Evolutionary conservation across 768 basidiomycete species (phyloP), one percentile per base, ranked within the genome.

Genomic region (Suillus bovinus): DNA sequence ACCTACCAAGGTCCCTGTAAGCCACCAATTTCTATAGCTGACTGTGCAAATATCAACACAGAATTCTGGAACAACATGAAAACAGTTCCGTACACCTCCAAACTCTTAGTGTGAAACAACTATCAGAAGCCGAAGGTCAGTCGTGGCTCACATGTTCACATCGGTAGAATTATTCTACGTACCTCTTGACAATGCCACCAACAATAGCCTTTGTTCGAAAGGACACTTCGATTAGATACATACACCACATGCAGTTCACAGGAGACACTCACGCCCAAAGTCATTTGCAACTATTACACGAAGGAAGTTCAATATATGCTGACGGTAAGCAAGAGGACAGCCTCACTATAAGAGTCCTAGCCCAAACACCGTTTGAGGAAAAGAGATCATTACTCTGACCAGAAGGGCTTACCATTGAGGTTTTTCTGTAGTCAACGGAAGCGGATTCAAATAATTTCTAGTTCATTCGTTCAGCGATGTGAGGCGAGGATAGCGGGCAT

Each of bases 111-210:
- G 83, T 78, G 62, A 86, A 88, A 55, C 80, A 78, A 42, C 85
- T 87, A 57, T 20, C 31, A 3, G 27, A 38, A 59, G 10, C 56
- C 38, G 52, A 33, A 39, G 46, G 14, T 34, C 24, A 27, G 57
- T 52, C 27, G 34, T 22, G 16, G 24, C 6, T 20, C 27, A 29
- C 6, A 4, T 24, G 44, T 24, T 46, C 13, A 27, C 14, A 14
- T 24, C 5, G 50, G 29, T 50, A 41, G 56, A 14, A 4, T 31
- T 38, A 46, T 27, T 20, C 36, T 13, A 74, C 83, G 53, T 61
- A 86, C 86, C 76, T 69, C 75, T 85, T 85, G 41, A 87, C 86
- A n/a, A 84, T 72, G 5, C 77, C 76, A 2, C 82, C 86, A 27
- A 83, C 80, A n/a, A 86, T 54, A 1, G 82, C 80, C 86, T 87